Evolutionary conservation across 306 rosid genomes (phyloP).

Genomic region (Fagus sylvatica): DNA sequence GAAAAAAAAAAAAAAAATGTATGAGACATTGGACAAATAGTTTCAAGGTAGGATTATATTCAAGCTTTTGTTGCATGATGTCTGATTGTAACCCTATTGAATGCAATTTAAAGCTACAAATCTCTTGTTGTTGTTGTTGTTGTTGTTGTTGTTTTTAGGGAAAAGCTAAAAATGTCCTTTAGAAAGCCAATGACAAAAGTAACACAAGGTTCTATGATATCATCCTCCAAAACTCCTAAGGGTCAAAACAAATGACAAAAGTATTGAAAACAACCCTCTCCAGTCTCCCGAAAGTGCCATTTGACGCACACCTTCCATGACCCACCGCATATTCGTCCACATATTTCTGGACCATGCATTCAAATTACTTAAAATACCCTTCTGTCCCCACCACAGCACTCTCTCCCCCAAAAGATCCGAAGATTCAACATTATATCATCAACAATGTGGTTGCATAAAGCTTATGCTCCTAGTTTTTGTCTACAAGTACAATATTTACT

Average conservation of each 20-base stretch:
- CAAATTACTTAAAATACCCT: not conserved
- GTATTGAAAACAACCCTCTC: constrained; percentile 1
- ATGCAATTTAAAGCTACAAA: no score
- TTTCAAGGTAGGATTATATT: no score
- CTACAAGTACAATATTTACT: not conserved
- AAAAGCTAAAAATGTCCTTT: no score
- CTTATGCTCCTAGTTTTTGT: not conserved
- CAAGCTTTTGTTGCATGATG: no score
- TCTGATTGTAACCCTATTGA: no score
- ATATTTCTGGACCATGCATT: not conserved
- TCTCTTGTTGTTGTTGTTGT: no score
- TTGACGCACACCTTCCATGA: constrained; percentile 13
- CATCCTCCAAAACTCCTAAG: not conserved
- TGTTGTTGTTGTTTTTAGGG: no score
- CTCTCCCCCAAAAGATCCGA: not conserved
- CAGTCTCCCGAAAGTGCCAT: not conserved
- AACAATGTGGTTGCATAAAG: not conserved
- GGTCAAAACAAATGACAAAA: not conserved
- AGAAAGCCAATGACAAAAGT: no score
- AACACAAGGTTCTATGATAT: no score
- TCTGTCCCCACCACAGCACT: not conserved
- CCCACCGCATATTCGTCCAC: constrained; percentile 10
- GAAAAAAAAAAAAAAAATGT: no score
- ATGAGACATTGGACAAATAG: no score
- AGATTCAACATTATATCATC: not conserved